A percentile compares a stretch with the other conserved stretches of the same genome.
These are phyloP conservation scores for Samsoniella hepiali DNA, from an alignment of 2,329 filamentous ascomycete genomes.

Conservation along the genomic window DNA sequence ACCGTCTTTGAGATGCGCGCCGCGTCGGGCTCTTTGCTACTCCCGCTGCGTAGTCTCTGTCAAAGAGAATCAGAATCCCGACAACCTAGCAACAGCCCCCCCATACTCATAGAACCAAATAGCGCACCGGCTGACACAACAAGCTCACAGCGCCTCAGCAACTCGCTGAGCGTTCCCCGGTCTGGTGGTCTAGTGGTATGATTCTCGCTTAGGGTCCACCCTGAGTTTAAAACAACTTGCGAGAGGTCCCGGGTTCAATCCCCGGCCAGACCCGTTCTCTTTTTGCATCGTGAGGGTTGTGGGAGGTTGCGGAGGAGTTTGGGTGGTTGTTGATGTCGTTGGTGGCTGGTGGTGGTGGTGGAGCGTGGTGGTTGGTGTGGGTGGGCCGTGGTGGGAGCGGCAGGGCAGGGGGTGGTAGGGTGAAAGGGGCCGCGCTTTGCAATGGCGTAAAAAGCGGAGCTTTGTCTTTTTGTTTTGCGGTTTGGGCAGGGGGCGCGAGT, in stretches of 20 bases:
- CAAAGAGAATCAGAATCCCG: too few species aligned
- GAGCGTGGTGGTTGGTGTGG: background rate
- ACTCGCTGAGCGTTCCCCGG: slow-evolving; percentile 23
- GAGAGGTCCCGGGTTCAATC: slow-evolving; percentile 48
- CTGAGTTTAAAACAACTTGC: slow-evolving; percentile 33
- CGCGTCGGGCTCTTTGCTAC: too few species aligned
- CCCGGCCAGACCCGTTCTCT: slow-evolving; percentile 40
- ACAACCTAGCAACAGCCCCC: too few species aligned
- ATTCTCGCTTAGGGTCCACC: slow-evolving; percentile 64
- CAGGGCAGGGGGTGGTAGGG: too few species aligned
- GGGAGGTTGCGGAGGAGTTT: background rate
- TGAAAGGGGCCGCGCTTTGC: background rate
- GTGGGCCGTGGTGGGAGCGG: background rate
- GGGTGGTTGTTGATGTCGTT: background rate
- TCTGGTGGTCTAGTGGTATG: slow-evolving; percentile 65
- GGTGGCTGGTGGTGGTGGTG: background rate
- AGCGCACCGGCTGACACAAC: background rate
- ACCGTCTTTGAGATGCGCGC: too few species aligned
- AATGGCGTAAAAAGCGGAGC: background rate
- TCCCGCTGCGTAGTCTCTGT: too few species aligned
- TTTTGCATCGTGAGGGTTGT: slow-evolving; percentile 21
- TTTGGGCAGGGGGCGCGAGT: background rate
- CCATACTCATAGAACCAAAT: slow-evolving; percentile 4
- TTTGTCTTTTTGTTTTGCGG: background rate
- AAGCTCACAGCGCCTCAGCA: background rate